Conservation (phyloP, 306 rosid species). For the Begonia fuchsioides region DNA sequence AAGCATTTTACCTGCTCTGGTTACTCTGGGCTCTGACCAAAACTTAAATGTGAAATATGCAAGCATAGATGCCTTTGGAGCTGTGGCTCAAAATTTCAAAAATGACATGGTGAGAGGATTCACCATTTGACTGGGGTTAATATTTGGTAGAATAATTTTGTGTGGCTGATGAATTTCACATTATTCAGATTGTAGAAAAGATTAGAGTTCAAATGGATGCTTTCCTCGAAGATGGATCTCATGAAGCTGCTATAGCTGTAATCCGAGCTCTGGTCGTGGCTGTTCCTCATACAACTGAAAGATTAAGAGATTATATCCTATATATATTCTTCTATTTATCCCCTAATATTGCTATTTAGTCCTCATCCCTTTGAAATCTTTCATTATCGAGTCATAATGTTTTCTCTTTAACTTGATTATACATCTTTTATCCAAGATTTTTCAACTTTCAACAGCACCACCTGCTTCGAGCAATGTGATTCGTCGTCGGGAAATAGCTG, state of each 20-base stretch:
- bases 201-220: conserved; percentile 99
- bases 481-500: conserved; percentile 54
- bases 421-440: conserved; percentile 97
- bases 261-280: conserved; percentile 86
- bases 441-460: conserved; percentile 51
- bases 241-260: conserved; percentile 84
- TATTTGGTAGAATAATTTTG: too few species aligned
- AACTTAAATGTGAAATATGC: conserved; percentile 86
- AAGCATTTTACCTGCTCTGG: conserved; percentile 84
- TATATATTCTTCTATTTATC: not conserved
- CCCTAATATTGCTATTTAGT: conserved; percentile 3
- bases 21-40: conserved; percentile 89
- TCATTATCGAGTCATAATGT: too few species aligned
- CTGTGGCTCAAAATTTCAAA: conserved; percentile 88
- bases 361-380: conserved; percentile 1
- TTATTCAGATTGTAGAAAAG: conserved; percentile 80
- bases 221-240: conserved; percentile 96
- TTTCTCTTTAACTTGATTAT: conserved; percentile 39
- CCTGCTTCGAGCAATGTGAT: conserved; percentile 40
- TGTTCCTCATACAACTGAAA: conserved; percentile 82
- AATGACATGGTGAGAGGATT: conserved; percentile 54
- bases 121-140: too few species aligned
- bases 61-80: conserved; percentile 89
- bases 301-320: conserved; percentile 96
- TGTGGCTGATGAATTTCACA: not conserved